phyloP scores from a whole-genome alignment of 176 grass and related monocot species.

The Triticum dicoccoides region DNA sequence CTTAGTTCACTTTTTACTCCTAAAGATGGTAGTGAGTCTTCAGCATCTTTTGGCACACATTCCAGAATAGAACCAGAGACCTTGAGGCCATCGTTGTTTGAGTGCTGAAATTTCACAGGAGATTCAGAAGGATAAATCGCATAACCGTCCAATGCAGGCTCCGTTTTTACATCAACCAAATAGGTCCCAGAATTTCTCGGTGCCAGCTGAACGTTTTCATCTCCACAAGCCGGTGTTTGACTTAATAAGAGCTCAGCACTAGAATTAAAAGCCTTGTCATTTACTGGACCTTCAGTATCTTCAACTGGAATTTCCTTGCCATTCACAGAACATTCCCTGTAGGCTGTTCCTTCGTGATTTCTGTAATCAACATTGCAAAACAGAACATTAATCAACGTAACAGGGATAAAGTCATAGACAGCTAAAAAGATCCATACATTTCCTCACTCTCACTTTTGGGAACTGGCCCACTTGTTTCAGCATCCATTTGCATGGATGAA shows the following conservation, averaged over 20 bases:
- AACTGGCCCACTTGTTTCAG: slow-evolving; percentile 22
- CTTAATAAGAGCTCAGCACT: neutral
- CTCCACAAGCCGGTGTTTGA: neutral
- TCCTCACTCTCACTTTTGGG: slow-evolving; percentile 36
- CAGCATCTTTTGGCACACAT: slow-evolving; percentile 15
- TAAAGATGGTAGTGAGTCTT: slow-evolving; percentile 12
- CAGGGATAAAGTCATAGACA: neutral
- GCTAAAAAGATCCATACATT: slow-evolving; percentile 12
- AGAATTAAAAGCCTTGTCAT: neutral
- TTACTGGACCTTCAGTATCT: slow-evolving; percentile 1
- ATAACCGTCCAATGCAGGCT: slow-evolving; percentile 31
- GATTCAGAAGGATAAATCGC: slow-evolving; percentile 13
- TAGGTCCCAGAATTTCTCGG: neutral
- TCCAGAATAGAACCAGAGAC: neutral
- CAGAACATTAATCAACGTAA: slow-evolving; percentile 7
- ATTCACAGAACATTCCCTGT: slow-evolving; percentile 14
- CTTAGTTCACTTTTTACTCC: slow-evolving; percentile 39
- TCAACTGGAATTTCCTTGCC: neutral
- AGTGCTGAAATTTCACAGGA: slow-evolving; percentile 8
- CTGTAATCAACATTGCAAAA: slow-evolving; percentile 32
- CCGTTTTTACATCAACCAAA: slow-evolving; percentile 44
- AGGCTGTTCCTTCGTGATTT: slow-evolving; percentile 21
- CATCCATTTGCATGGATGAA: neutral
- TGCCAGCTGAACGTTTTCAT: slow-evolving; percentile 15
- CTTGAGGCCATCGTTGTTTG: neutral